These are phyloP conservation scores for Juglanconis sp. DNA, from an alignment of 2,329 filamentous ascomycete species.

Conservation along the genomic window DNA sequence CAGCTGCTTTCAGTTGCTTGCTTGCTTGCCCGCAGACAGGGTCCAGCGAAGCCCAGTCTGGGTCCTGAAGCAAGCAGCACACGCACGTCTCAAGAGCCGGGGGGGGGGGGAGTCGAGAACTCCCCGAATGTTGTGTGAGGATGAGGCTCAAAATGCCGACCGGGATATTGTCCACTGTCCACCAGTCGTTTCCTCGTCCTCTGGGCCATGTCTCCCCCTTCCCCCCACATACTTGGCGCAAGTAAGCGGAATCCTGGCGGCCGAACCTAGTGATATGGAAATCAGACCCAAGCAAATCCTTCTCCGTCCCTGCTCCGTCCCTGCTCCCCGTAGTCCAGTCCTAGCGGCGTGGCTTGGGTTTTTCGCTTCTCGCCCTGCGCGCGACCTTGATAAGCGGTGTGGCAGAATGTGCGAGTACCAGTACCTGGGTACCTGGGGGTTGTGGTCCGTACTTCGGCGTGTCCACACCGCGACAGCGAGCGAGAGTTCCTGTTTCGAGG, in stretches of 20 bases:
- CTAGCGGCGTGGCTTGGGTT: not conserved
- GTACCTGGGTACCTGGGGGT: not conserved
- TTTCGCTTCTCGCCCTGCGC: not conserved
- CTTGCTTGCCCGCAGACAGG: not conserved
- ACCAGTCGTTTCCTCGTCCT: not conserved
- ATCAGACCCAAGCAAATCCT: not conserved
- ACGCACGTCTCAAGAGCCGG: not conserved
- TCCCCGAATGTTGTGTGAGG: slow-evolving; percentile 14
- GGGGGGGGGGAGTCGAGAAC: slow-evolving; percentile 8
- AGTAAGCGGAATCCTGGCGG: slow-evolving; percentile 15
- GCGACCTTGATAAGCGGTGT: not conserved
- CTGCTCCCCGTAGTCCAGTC: not conserved
- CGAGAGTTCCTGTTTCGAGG: not conserved
- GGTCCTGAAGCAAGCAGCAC: not conserved
- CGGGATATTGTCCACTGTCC: not conserved
- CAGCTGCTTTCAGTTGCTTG: not conserved
- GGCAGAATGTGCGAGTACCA: not conserved
- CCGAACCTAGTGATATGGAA: slow-evolving; percentile 11
- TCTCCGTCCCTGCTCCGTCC: not conserved
- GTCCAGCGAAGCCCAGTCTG: too few species aligned
- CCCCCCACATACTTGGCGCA: not conserved
- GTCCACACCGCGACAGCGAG: not conserved
- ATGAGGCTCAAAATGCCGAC: slow-evolving; percentile 19
- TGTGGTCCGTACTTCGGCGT: not conserved
- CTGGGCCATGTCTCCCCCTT: not conserved